Percentiles rank a stretch among this genome's conserved stretches.
Evolutionary conservation across 192 early-diverging fungal species (phyloP).

Genomic region (Mortierella hygrophila): DNA sequence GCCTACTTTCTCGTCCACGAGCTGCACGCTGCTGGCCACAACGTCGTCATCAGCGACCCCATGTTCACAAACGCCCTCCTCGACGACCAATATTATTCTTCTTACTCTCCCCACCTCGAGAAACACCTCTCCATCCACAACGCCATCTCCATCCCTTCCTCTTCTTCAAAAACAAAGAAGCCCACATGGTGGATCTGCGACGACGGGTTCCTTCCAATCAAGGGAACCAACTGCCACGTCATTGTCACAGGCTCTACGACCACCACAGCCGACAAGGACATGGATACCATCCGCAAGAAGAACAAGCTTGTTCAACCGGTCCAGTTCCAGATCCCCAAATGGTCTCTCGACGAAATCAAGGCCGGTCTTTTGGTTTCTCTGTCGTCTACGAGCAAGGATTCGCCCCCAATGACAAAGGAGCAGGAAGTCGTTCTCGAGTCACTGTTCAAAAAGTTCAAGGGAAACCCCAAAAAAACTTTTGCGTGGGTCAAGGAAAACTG

Average conservation of each 20-base stretch:
- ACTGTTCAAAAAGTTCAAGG: constrained; percentile 26
- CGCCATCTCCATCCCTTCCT: constrained; percentile 15
- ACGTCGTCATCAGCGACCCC: constrained; percentile 51
- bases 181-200: constrained; percentile 51
- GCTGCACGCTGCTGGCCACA: constrained; percentile 35
- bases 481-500: constrained; percentile 35
- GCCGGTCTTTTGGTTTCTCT: constrained; percentile 29
- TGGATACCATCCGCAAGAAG: constrained; percentile 33
- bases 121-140: constrained; percentile 21
- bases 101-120: constrained; percentile 41
- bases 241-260: constrained; percentile 15
- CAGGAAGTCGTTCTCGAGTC: constrained; percentile 21
- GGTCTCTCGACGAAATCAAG: constrained; percentile 40
- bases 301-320: constrained; percentile 6
- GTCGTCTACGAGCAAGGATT: background rate
- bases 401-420: background rate
- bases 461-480: constrained; percentile 42
- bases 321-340: constrained; percentile 49
- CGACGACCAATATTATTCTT: constrained; percentile 24
- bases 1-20: constrained; percentile 38
- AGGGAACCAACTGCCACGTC: constrained; percentile 26
- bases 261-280: background rate
- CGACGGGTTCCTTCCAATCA: constrained; percentile 41
- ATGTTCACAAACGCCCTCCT: constrained; percentile 53
- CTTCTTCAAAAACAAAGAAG: constrained; percentile 10